These are phyloP conservation scores for Penicillium soppii DNA, from an alignment of 495 filamentous ascomycete genomes.

Conservation along the genomic window DNA sequence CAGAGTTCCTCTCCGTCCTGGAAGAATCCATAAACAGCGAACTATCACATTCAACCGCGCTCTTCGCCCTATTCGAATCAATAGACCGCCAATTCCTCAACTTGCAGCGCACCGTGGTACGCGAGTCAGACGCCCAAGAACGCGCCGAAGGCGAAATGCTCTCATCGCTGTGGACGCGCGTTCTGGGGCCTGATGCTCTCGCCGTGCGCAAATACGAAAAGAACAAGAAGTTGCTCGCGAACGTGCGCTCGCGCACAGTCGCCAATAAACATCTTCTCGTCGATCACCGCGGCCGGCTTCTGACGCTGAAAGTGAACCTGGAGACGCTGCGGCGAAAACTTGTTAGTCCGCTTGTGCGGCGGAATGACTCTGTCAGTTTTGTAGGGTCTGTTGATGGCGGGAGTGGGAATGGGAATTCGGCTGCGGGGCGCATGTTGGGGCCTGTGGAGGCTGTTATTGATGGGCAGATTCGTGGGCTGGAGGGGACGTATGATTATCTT, in stretches of 20 bases:
- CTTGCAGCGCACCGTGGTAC: constrained; percentile 78
- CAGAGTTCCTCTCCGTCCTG: constrained; percentile 80
- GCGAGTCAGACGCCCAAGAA: constrained; percentile 77
- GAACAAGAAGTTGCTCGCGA: constrained; percentile 72
- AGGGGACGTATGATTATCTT: constrained; percentile 74
- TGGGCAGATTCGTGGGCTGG: constrained; percentile 78
- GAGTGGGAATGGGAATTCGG: constrained; percentile 30
- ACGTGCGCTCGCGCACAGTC: constrained; percentile 76
- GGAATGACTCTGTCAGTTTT: constrained; percentile 53
- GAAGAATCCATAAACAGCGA: constrained; percentile 87
- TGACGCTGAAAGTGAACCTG: constrained; percentile 75
- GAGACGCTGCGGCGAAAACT: constrained; percentile 75
- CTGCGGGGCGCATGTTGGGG: constrained; percentile 55
- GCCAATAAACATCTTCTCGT: constrained; percentile 81
- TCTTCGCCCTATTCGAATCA: constrained; percentile 81
- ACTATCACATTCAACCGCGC: constrained; percentile 67
- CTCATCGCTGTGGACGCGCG: constrained; percentile 77
- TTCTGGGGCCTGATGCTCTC: constrained; percentile 69
- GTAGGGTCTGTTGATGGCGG: constrained; percentile 33
- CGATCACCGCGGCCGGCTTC: constrained; percentile 76
- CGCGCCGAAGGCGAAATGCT: constrained; percentile 76
- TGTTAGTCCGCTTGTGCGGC: constrained; percentile 75
- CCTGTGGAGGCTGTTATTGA: constrained; percentile 58
- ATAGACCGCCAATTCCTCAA: constrained; percentile 89
- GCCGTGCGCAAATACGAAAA: constrained; percentile 83